These are phyloP conservation scores for Cladophialophora immunda DNA, from an alignment of 2,329 filamentous ascomycete genomes.

Conservation along the genomic window DNA sequence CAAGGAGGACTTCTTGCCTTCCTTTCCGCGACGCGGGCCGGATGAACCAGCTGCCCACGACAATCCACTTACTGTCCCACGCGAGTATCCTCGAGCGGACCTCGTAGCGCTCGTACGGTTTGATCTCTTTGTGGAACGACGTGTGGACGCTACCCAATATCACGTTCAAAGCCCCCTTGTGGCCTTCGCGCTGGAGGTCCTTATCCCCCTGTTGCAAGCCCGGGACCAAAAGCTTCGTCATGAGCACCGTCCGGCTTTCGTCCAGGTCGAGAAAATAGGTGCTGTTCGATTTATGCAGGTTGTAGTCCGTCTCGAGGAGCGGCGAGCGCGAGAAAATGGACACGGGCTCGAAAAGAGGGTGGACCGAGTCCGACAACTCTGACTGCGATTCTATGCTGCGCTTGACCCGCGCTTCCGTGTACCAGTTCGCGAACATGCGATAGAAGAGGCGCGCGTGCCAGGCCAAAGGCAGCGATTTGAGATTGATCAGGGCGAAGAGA, in stretches of 20 bases:
- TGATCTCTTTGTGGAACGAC: conserved; percentile 77
- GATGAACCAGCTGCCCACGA: conserved; percentile 77
- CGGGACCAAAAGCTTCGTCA: conserved; percentile 71
- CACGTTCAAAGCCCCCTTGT: conserved; percentile 63
- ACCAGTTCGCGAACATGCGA: conserved; percentile 63
- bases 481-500: conserved; percentile 68
- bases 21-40: conserved; percentile 51
- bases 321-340: conserved; percentile 73
- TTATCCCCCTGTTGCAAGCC: conserved; percentile 61
- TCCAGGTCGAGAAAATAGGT: conserved; percentile 67
- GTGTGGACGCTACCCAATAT: conserved; percentile 77
- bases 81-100: conserved; percentile 74
- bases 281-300: conserved; percentile 68
- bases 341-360: conserved; percentile 76
- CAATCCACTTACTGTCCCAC: conserved; percentile 86
- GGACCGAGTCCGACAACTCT: conserved; percentile 41
- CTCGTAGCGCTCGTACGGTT: conserved; percentile 73
- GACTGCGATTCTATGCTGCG: conserved; percentile 55
- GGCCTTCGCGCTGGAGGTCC: conserved; percentile 57
- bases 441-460: conserved; percentile 76
- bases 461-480: conserved; percentile 76
- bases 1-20: conserved; percentile 68
- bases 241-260: conserved; percentile 79
- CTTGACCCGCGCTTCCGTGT: conserved; percentile 52
- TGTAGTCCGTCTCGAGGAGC: conserved; percentile 83